These are phyloP conservation scores for Saccharomyces pastorianus DNA, from an alignment of 1,139 yeast species.

Conservation along the genomic window DNA sequence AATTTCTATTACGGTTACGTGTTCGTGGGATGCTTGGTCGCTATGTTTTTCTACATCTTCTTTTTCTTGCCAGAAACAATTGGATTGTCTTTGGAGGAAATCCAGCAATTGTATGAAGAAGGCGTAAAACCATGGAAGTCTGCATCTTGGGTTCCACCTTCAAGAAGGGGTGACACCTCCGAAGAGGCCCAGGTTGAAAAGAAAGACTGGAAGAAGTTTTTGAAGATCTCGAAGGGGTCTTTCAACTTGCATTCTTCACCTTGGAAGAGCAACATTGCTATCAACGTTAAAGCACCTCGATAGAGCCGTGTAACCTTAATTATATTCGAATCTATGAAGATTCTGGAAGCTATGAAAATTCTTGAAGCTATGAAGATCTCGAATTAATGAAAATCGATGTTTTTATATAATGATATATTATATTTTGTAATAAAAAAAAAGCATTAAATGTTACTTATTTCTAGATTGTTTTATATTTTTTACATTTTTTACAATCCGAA, in stretches of 20 bases:
- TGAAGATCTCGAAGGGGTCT: neutral
- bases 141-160: conserved; percentile 20
- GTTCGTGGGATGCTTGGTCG: conserved; percentile 57
- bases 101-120: conserved; percentile 47
- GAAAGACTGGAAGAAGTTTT: neutral
- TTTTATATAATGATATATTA: too few relatives aligned
- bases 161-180: conserved; percentile 23
- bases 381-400: too few relatives aligned
- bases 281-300: too few relatives aligned
- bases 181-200: neutral
- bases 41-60: conserved; percentile 54
- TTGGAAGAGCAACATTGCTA: too few relatives aligned
- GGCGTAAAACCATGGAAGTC: conserved; percentile 41
- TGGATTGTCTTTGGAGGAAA: conserved; percentile 62
- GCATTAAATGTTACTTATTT: too few relatives aligned
- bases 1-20: conserved; percentile 52
- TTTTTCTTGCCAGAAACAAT: conserved; percentile 61
- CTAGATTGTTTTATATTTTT: too few relatives aligned
- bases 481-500: too few relatives aligned
- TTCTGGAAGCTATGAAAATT: neutral
- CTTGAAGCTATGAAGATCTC: neutral
- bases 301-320: neutral
- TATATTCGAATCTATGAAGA: neutral
- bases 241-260: too few relatives aligned
- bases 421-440: too few relatives aligned